Evolutionary conservation across 2,329 filamentous ascomycete species (phyloP).

Genomic region (Domatiomyces globalis): DNA sequence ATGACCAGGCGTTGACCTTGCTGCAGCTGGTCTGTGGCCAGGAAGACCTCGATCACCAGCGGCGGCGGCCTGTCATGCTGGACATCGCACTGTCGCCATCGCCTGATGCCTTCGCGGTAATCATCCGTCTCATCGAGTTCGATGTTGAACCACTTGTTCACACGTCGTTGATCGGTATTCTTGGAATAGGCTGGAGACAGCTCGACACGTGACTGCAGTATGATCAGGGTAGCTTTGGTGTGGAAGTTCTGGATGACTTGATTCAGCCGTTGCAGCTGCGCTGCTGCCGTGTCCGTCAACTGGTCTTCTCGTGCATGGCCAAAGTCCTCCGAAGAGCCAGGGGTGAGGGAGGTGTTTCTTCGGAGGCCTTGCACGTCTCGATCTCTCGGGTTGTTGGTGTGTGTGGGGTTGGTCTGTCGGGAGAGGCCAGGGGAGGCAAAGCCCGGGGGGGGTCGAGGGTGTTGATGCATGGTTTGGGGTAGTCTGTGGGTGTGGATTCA

Average conservation of each 20-base stretch:
- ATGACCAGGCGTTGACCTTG: constrained; percentile 77
- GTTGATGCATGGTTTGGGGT: constrained; percentile 63
- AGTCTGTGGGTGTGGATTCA: background rate
- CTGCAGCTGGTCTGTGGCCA: constrained; percentile 65
- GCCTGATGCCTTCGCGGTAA: constrained; percentile 63
- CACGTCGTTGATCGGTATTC: constrained; percentile 46
- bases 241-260: constrained; percentile 97
- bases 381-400: constrained; percentile 65
- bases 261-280: constrained; percentile 67
- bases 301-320: constrained; percentile 30
- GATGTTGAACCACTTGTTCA: constrained; percentile 91
- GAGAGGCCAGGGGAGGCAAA: constrained; percentile 59
- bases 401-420: constrained; percentile 55
- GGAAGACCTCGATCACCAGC: constrained; percentile 77
- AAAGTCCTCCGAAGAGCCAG: constrained; percentile 37
- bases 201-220: constrained; percentile 66
- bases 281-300: constrained; percentile 38
- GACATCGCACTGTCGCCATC: constrained; percentile 70
- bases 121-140: constrained; percentile 86
- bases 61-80: constrained; percentile 65
- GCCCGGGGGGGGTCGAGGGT: constrained; percentile 60
- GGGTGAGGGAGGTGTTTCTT: constrained; percentile 35
- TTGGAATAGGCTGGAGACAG: constrained; percentile 45
- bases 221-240: constrained; percentile 69
- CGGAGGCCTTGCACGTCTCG: constrained; percentile 37